Conservation (phyloP, 2,329 filamentous ascomycete genomes). For the Ophiostoma fasciatum region DNA sequence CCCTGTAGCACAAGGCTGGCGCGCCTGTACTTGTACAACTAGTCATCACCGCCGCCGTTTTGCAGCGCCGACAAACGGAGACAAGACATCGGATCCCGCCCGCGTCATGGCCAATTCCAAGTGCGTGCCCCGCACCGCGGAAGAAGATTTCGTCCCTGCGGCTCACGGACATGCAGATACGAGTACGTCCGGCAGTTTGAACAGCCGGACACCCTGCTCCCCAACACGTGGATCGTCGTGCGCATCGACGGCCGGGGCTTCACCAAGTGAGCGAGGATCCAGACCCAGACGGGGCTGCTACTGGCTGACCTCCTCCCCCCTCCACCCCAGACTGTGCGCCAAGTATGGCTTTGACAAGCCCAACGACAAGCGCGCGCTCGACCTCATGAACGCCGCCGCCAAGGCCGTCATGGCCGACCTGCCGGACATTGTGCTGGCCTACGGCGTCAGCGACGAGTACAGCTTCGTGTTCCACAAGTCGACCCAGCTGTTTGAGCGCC, state of each 20-base stretch:
- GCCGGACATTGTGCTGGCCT: conserved; percentile 73
- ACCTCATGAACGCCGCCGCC: conserved; percentile 94
- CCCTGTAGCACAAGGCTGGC: conserved; percentile 1
- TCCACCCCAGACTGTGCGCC: conserved; percentile 49
- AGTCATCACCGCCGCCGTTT: too few species aligned
- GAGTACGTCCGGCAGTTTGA: conserved; percentile 92
- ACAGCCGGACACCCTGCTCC: conserved; percentile 62
- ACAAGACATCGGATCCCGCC: too few species aligned
- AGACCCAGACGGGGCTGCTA: too few species aligned
- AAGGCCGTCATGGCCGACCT: conserved; percentile 68
- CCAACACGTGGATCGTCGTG: conserved; percentile 91
- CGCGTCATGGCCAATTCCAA: conserved; percentile 17
- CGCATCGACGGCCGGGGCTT: conserved; percentile 90
- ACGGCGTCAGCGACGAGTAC: conserved; percentile 90
- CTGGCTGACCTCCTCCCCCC: not conserved
- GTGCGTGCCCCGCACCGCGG: too few species aligned
- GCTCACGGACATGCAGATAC: too few species aligned
- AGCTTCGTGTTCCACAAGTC: conserved; percentile 84
- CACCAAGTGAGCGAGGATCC: conserved; percentile 55
- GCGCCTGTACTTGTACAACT: too few species aligned
- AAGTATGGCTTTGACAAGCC: conserved; percentile 83
- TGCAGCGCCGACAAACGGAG: too few species aligned
- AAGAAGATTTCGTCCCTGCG: too few species aligned
- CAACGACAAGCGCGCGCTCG: conserved; percentile 73
- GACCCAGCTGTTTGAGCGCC: conserved; percentile 69